phyloP scores from a whole-genome alignment of 2,329 filamentous ascomycete genomes.

The Daldinia sp. region DNA sequence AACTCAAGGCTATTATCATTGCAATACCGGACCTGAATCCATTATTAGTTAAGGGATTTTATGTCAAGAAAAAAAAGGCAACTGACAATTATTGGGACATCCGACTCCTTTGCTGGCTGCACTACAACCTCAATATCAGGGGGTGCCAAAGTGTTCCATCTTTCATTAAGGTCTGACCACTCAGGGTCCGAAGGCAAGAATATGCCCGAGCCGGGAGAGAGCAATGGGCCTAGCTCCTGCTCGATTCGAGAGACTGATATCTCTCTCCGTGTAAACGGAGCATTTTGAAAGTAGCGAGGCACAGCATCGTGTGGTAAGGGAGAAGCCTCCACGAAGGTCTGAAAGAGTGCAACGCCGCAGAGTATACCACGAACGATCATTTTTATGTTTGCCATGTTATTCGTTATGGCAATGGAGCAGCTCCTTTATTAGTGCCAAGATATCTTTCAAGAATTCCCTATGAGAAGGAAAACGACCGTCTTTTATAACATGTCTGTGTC shows the following conservation, averaged over 20 bases:
- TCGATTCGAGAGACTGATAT: background rate
- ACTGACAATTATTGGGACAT: background rate
- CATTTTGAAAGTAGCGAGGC: background rate
- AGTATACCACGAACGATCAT: background rate
- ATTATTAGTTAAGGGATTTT: background rate
- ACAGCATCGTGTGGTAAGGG: background rate
- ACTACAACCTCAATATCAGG: background rate
- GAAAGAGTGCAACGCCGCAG: background rate
- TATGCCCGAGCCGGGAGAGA: background rate
- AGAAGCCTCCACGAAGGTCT: background rate
- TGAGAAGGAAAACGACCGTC: background rate
- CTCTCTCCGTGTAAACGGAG: background rate
- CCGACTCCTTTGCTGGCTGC: background rate
- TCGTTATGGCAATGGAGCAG: background rate
- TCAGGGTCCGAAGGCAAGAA: background rate
- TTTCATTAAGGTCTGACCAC: background rate
- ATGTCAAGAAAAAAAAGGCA: too few species aligned
- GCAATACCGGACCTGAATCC: background rate
- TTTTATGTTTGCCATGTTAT: background rate
- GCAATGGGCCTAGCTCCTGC: background rate
- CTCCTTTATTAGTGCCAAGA: too few species aligned
- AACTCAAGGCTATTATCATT: conserved; percentile 3
- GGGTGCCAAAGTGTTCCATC: background rate
- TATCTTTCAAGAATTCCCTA: too few species aligned
- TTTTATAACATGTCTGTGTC: background rate